Conservation (phyloP, 805 yeast genomes). For the Priceomyces castillae region DNA sequence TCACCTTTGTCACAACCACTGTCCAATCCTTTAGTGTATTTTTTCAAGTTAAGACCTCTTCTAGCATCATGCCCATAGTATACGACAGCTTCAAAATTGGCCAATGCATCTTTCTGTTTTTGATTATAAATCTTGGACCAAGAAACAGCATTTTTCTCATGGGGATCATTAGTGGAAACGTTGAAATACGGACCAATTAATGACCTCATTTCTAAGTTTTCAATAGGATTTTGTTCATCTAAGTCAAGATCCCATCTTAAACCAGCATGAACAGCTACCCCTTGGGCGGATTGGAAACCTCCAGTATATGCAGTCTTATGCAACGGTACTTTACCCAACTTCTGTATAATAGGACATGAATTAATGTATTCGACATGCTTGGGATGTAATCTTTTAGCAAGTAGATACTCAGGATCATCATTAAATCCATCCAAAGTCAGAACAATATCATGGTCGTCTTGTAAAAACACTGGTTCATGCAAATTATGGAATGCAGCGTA, state of each 20-base stretch:
- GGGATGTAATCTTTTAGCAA: slow-evolving; percentile 56
- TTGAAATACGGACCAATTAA: slow-evolving; percentile 64
- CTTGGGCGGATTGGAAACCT: slow-evolving; percentile 28
- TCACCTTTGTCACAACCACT: slow-evolving; percentile 79
- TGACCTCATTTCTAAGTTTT: slow-evolving; percentile 67
- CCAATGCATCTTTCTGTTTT: slow-evolving; percentile 35
- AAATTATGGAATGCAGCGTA: slow-evolving; percentile 62
- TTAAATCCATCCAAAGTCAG: slow-evolving; percentile 17
- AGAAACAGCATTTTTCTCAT: slow-evolving; percentile 33
- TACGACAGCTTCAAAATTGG: slow-evolving; percentile 43
- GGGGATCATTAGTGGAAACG: slow-evolving; percentile 50
- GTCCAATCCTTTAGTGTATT: slow-evolving; percentile 78
- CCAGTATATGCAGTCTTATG: slow-evolving; percentile 24
- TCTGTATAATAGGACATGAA: slow-evolving; percentile 60
- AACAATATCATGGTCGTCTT: not conserved
- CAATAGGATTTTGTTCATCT: slow-evolving; percentile 58
- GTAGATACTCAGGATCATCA: slow-evolving; percentile 35
- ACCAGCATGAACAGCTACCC: slow-evolving; percentile 82
- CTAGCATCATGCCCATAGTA: slow-evolving; percentile 90
- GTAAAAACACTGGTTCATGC: slow-evolving; percentile 26
- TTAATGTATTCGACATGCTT: slow-evolving; percentile 61
- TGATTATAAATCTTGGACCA: slow-evolving; percentile 61
- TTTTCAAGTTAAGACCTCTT: slow-evolving; percentile 63
- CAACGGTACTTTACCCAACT: slow-evolving; percentile 59
- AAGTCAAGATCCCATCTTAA: slow-evolving; percentile 62